These are phyloP conservation scores for Auriscalpium microsporum DNA, from an alignment of 768 basidiomycete species.

Conservation along the genomic window DNA sequence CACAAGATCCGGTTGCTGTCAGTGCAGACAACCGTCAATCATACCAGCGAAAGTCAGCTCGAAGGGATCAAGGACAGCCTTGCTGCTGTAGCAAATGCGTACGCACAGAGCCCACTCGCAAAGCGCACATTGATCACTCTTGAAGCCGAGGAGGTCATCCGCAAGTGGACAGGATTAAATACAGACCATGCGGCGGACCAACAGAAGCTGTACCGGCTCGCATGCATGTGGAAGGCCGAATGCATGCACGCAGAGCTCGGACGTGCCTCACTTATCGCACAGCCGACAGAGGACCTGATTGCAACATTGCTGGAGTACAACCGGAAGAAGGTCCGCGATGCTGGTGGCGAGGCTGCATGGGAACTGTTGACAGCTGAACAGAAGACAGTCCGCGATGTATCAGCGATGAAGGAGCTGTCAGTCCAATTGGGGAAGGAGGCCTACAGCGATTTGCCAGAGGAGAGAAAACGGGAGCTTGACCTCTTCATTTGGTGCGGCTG, in stretches of 20 bases:
- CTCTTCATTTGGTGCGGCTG: slow-evolving; percentile 8
- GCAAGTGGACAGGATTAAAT: slow-evolving; percentile 1
- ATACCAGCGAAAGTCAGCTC: neutral
- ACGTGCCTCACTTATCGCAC: neutral
- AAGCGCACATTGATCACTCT: neutral
- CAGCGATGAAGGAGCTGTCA: neutral
- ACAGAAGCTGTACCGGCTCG: neutral
- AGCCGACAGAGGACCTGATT: neutral
- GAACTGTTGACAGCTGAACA: neutral
- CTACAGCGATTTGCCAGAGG: neutral
- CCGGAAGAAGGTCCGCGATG: neutral
- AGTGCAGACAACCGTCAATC: neutral
- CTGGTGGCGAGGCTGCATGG: neutral
- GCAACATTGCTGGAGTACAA: neutral
- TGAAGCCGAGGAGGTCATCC: neutral
- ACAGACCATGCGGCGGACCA: slow-evolving; percentile 9
- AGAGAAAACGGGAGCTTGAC: neutral
- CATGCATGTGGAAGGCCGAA: neutral
- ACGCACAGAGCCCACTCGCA: neutral
- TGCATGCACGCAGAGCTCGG: neutral
- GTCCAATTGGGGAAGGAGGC: neutral
- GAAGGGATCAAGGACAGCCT: neutral
- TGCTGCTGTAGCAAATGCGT: neutral
- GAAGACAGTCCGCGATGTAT: neutral
- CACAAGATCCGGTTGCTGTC: neutral